Evolutionary conservation across 1,284 basidiomycete species (phyloP).

Genomic region (Melampsora larici-populina): DNA sequence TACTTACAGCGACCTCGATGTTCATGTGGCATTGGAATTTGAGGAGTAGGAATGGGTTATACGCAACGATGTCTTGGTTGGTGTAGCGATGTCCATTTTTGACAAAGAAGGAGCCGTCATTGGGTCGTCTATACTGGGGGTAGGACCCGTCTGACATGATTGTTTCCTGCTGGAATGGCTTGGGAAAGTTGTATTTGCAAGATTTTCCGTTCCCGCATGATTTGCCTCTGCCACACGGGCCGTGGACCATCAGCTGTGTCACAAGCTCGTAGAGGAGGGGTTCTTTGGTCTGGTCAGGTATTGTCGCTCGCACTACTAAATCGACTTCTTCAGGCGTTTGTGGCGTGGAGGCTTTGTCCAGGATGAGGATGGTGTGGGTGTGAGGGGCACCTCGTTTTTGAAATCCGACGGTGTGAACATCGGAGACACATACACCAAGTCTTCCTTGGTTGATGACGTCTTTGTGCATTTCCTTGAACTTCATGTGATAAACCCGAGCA

Average conservation of each 20-base stretch:
- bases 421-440: constrained; percentile 54
- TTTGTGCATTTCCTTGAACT: too few relatives aligned
- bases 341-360: constrained; percentile 53
- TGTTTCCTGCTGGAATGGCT: constrained; percentile 54
- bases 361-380: constrained; percentile 58
- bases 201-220: constrained; percentile 56
- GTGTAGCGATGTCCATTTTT: constrained; percentile 44
- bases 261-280: constrained; percentile 55
- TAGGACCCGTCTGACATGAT: constrained; percentile 55
- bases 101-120: background rate
- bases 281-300: constrained; percentile 56
- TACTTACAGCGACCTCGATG: constrained; percentile 1
- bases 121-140: constrained; percentile 48
- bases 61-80: constrained; percentile 56
- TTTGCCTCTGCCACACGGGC: constrained; percentile 55
- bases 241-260: constrained; percentile 58
- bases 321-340: constrained; percentile 54
- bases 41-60: constrained; percentile 44
- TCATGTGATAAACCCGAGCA: too few relatives aligned
- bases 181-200: constrained; percentile 58
- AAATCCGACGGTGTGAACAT: constrained; percentile 59
- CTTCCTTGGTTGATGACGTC: constrained; percentile 58
- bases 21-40: too few relatives aligned
- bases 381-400: constrained; percentile 61
- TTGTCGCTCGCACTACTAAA: constrained; percentile 54